Evolutionary conservation across 805 yeast species (phyloP).

Genomic region (Geotrichum ghanense): DNA sequence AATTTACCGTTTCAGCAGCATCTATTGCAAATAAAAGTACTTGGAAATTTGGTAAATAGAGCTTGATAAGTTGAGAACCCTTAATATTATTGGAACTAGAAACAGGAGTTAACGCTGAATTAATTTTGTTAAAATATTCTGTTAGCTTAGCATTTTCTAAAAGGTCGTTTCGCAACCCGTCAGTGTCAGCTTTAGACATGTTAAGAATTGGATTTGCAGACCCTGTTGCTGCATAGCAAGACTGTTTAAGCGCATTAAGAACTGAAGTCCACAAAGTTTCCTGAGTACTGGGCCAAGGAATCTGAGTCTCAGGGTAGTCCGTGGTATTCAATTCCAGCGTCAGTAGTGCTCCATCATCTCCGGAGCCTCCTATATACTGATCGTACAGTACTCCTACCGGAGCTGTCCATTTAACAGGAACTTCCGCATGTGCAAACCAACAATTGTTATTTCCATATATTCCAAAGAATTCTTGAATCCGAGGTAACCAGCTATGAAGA

Average conservation of each 20-base stretch:
- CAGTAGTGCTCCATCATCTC: conserved; percentile 24
- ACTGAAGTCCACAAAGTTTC: not conserved
- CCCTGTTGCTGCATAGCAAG: conserved; percentile 21
- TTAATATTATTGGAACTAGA: too few relatives aligned
- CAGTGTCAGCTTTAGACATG: conserved; percentile 38
- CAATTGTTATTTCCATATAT: conserved; percentile 24
- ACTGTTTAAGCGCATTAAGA: not conserved
- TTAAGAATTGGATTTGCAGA: conserved; percentile 73
- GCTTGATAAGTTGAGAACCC: too few relatives aligned
- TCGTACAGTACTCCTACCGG: conserved; percentile 68
- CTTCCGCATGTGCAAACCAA: conserved; percentile 61
- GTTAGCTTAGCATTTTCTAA: too few relatives aligned
- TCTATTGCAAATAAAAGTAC: too few relatives aligned
- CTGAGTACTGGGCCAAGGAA: conserved; percentile 14
- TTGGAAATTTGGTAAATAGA: too few relatives aligned
- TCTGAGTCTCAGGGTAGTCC: conserved; percentile 32
- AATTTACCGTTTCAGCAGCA: too few relatives aligned
- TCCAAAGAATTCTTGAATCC: conserved; percentile 15
- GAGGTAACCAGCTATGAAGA: conserved; percentile 17
- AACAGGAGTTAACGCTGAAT: too few relatives aligned
- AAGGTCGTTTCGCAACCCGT: too few relatives aligned
- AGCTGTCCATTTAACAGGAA: conserved; percentile 63
- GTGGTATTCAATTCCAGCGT: conserved; percentile 32
- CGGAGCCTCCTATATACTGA: conserved; percentile 28
- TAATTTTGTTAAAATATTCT: too few relatives aligned